Base-by-base conservation (phyloP, 208 protist genomes). In the Crithidia mellificae region DNA sequence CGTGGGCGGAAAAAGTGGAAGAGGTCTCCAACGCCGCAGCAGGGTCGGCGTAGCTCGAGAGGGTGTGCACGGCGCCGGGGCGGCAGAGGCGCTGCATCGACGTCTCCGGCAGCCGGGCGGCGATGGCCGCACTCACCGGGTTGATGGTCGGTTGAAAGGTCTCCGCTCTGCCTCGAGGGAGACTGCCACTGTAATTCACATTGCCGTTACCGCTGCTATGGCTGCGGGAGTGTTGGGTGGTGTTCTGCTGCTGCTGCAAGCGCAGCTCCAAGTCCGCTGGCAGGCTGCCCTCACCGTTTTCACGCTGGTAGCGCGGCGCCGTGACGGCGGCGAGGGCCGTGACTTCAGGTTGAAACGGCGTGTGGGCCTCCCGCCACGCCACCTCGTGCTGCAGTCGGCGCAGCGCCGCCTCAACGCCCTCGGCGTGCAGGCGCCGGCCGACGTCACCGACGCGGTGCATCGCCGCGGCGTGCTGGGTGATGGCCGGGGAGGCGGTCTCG, bases 41-140 rank as follows among this genome's bases (percentile, higher is more conserved):
- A 12, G 70, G 59, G 27, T 75, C 61, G 27, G 32, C 41, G 50
- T 76, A 76, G 63, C 38, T 61, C 38, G 63, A 58, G 43, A 76
- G 70, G 34, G 63, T 64, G 52, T 76, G 63, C 11, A 70, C 53
- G 25, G 70, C 63, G 29, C 19, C 17, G 39, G 63, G 57, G 2
- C 63, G 62, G 34, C 68, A 81, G 11, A 93, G 68, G 9, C 87
- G 79, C 41, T 93, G 80, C 62, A 66, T 72, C 22, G 83, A 39
- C 17, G 80, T 84, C 56, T 85, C 68, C 6, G 80, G 83, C 34
- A 90, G 69, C 17, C 67, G 56, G 29, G 68, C 62, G 17, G 87
- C 87, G 51, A 93, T 90, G 6, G 78, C 84, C 11, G 84, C 85
- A 56, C 84, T 90, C 17, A 92, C 84, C 0, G 82, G 80, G 77